phyloP scores from a whole-genome alignment of 129 eudicot species.

The Logfia minima region DNA sequence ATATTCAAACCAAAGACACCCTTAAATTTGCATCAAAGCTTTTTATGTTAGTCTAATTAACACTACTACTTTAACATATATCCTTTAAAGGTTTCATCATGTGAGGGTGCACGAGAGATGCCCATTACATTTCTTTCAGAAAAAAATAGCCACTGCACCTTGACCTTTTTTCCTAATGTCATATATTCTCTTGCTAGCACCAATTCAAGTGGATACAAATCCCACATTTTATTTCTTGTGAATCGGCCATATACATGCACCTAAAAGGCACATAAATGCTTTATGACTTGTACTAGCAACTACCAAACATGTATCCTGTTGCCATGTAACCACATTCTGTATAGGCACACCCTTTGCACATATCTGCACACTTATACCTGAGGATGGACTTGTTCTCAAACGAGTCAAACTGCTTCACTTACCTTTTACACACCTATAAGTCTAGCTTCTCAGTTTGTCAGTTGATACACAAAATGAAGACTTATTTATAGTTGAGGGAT shows the following conservation, averaged over 20 bases:
- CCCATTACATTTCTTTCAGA: neutral
- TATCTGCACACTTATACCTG: slow-evolving; percentile 31
- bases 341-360: slow-evolving; percentile 20
- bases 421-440: slow-evolving; percentile 17
- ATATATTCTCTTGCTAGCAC: neutral
- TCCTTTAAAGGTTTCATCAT: too few relatives aligned
- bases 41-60: too few relatives aligned
- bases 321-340: neutral
- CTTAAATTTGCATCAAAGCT: too few relatives aligned
- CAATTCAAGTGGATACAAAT: neutral
- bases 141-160: neutral
- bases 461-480: neutral
- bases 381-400: slow-evolving; percentile 17
- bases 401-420: neutral
- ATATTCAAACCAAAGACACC: too few relatives aligned
- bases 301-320: neutral
- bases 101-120: too few relatives aligned
- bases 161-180: neutral
- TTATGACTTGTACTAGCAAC: neutral
- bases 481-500: too few relatives aligned
- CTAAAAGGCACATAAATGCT: neutral
- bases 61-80: too few relatives aligned
- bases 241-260: neutral
- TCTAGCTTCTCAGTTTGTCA: neutral
- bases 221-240: neutral